phyloP scores from a whole-genome alignment of 305 asterid genomes.

The Fraxinus dipetala region DNA sequence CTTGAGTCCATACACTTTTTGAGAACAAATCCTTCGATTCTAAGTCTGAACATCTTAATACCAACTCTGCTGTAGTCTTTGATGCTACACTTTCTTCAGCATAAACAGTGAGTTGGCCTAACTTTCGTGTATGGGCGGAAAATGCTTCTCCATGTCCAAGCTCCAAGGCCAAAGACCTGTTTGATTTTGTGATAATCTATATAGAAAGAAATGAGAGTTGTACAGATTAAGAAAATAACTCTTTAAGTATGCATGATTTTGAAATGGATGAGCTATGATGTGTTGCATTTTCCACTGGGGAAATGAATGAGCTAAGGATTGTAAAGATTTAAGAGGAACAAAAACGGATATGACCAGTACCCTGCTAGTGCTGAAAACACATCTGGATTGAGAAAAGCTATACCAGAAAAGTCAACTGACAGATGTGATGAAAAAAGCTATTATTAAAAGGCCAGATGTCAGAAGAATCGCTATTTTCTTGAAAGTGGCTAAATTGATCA shows the following conservation, averaged over 20 bases:
- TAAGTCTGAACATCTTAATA: conserved; percentile 79
- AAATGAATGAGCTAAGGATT: conserved; percentile 9
- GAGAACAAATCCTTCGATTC: conserved; percentile 91
- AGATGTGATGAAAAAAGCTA: background rate
- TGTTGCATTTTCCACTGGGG: background rate
- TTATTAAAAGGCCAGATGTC: conserved; percentile 3
- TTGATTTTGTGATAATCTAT: conserved; percentile 69
- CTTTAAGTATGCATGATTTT: background rate
- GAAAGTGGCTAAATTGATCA: background rate
- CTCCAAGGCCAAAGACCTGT: conserved; percentile 57
- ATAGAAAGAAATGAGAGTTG: conserved; percentile 28
- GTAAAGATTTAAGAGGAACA: conserved; percentile 8
- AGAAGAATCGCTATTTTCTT: background rate
- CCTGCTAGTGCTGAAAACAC: conserved; percentile 18
- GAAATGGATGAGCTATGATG: background rate
- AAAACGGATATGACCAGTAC: conserved; percentile 11
- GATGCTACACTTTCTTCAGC: conserved; percentile 86
- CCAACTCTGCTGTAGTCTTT: conserved; percentile 76
- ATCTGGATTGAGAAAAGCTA: background rate
- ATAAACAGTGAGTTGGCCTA: conserved; percentile 65
- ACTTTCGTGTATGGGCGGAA: conserved; percentile 43
- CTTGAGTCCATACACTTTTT: conserved; percentile 63
- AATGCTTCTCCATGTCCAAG: conserved; percentile 47
- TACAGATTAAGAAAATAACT: conserved; percentile 7
- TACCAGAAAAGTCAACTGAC: conserved; percentile 15